Evolutionary conservation across 1,284 basidiomycete species (phyloP).

Genomic region (Boletus subluridellus): DNA sequence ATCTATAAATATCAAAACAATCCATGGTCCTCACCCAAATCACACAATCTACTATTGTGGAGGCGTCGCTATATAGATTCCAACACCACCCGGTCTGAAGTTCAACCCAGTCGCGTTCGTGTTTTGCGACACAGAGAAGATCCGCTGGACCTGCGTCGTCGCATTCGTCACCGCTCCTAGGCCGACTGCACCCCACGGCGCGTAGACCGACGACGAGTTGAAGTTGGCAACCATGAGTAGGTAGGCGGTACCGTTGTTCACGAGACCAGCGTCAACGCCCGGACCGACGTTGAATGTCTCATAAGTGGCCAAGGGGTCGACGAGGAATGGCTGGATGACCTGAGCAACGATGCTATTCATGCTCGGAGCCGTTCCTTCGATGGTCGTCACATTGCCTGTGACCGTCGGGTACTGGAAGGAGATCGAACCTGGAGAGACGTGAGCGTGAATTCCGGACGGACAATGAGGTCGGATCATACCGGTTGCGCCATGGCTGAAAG

Average conservation of each 20-base stretch:
- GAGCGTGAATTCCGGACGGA: not conserved
- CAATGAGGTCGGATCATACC: slow-evolving; percentile 8
- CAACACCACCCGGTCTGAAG: slow-evolving; percentile 18
- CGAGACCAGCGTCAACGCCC: slow-evolving; percentile 26
- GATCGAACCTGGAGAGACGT: slow-evolving; percentile 24
- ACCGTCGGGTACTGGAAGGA: slow-evolving; percentile 32
- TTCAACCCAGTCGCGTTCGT: slow-evolving; percentile 23
- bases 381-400: slow-evolving; percentile 19
- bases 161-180: slow-evolving; percentile 18
- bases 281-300: slow-evolving; percentile 2
- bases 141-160: slow-evolving; percentile 18
- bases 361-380: slow-evolving; percentile 21
- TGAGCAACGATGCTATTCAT: slow-evolving; percentile 5
- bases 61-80: slow-evolving; percentile 25
- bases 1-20: not conserved
- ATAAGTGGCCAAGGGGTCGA: slow-evolving; percentile 5
- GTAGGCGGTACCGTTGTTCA: slow-evolving; percentile 24
- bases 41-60: not conserved
- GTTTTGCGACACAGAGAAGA: slow-evolving; percentile 12
- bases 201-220: not conserved
- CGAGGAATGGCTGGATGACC: slow-evolving; percentile 23
- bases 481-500: slow-evolving; percentile 29
- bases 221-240: slow-evolving; percentile 24
- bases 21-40: not conserved
- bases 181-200: slow-evolving; percentile 24